Percentiles rank a stretch among this genome's conserved stretches.
Conservation (phyloP, 768 basidiomycete genomes). For the Russula ochroleuca region DNA sequence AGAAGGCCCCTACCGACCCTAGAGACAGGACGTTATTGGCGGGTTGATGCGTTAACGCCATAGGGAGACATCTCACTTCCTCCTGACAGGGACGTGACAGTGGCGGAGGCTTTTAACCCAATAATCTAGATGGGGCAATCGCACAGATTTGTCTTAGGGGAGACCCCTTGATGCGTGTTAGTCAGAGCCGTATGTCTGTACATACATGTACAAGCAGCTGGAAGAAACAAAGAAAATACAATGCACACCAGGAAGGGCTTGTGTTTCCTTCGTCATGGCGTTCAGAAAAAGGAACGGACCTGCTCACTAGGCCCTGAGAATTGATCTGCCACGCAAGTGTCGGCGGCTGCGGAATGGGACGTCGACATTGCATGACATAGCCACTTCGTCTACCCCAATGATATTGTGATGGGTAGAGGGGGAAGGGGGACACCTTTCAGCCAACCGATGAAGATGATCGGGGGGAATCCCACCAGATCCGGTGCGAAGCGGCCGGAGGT, state of each 20-base stretch:
- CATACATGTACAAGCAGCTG: constrained; percentile 11
- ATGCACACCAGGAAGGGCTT: constrained; percentile 18
- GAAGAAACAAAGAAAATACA: constrained; percentile 22
- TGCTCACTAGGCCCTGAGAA: constrained; percentile 3
- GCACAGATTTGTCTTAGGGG: constrained; percentile 31
- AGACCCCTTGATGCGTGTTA: constrained; percentile 57
- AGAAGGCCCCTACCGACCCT: constrained; percentile 15
- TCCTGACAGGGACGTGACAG: constrained; percentile 1
- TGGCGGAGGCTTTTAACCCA: constrained; percentile 1
- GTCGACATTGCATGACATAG: background rate
- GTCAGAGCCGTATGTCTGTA: constrained; percentile 55
- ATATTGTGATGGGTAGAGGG: background rate
- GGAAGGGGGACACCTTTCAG: too few species aligned
- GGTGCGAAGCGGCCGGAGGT: constrained; percentile 13
- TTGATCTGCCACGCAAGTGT: constrained; percentile 1
- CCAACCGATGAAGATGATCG: background rate
- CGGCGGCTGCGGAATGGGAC: background rate
- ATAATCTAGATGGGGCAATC: constrained; percentile 16
- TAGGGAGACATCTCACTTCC: constrained; percentile 6
- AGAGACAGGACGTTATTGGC: constrained; percentile 9
- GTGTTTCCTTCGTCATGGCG: background rate
- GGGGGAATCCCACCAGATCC: background rate
- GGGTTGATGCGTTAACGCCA: background rate
- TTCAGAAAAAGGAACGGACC: constrained; percentile 11
- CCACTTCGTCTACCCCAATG: background rate